These are phyloP conservation scores for Spathaspora sp. DNA, from an alignment of 805 yeast species.

Conservation along the genomic window DNA sequence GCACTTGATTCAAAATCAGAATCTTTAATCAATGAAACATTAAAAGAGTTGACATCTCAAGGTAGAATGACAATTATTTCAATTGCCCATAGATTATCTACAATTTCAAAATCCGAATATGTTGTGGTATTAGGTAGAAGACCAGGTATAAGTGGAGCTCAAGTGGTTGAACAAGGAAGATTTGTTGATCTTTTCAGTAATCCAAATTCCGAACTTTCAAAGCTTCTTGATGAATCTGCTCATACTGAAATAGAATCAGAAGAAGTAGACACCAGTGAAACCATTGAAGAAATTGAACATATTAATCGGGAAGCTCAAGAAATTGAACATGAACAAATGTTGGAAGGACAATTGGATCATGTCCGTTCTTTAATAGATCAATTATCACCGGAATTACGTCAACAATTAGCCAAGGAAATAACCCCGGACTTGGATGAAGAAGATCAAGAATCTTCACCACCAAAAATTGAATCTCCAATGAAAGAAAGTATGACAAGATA, in stretches of 20 bases:
- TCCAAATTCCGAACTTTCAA: constrained; percentile 39
- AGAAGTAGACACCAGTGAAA: background rate
- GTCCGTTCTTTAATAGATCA: constrained; percentile 32
- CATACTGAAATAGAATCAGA: constrained; percentile 1
- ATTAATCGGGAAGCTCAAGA: constrained; percentile 18
- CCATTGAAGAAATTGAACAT: constrained; percentile 9
- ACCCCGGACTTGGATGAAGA: constrained; percentile 6
- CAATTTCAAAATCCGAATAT: constrained; percentile 42
- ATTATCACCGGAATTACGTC: constrained; percentile 30
- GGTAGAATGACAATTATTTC: constrained; percentile 42
- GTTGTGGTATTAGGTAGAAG: constrained; percentile 40
- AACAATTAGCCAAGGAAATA: constrained; percentile 22
- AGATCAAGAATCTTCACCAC: background rate
- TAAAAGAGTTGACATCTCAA: constrained; percentile 30
- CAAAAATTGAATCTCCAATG: background rate
- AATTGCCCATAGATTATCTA: constrained; percentile 43
- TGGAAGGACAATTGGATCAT: constrained; percentile 5
- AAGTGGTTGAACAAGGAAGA: constrained; percentile 38
- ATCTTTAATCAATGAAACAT: constrained; percentile 39
- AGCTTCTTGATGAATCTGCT: constrained; percentile 35
- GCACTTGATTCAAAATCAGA: constrained; percentile 56
- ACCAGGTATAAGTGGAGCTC: constrained; percentile 41
- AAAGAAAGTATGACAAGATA: constrained; percentile 3
- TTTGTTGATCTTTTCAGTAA: constrained; percentile 38
- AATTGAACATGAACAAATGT: constrained; percentile 11